Conservation (phyloP, 106 monocot genomes). For the Triglochin maritima region DNA sequence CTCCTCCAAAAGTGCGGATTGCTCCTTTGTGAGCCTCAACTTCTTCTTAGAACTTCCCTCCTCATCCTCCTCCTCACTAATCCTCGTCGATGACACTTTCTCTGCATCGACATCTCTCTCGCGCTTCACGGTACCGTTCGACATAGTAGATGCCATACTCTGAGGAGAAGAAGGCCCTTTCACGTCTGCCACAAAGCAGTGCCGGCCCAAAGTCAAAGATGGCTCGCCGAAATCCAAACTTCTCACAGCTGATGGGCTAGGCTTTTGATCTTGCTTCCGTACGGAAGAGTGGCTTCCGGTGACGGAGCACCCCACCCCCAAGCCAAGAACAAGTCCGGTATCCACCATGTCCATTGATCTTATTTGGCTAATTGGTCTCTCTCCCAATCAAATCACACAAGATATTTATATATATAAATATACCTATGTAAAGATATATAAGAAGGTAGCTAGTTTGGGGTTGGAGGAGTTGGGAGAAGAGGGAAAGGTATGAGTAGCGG, state of each 20-base stretch:
- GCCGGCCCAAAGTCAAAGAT: slow-evolving; percentile 4
- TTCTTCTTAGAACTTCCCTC: slow-evolving; percentile 29
- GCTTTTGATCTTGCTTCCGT: background rate
- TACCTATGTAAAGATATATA: too few species aligned
- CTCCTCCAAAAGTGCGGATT: slow-evolving; percentile 31
- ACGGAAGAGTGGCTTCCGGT: background rate
- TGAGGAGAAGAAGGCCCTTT: background rate
- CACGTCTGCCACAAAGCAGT: background rate
- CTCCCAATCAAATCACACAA: too few species aligned
- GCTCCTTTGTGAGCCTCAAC: slow-evolving; percentile 35
- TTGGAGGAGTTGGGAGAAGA: background rate
- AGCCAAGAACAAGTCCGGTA: slow-evolving; percentile 4
- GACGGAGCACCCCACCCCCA: background rate
- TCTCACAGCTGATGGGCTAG: too few species aligned
- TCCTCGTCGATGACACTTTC: background rate
- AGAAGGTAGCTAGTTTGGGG: background rate
- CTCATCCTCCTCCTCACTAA: slow-evolving; percentile 15
- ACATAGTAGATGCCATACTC: slow-evolving; percentile 3
- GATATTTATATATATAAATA: too few species aligned
- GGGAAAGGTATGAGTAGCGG: background rate
- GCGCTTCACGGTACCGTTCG: background rate
- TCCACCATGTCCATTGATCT: background rate
- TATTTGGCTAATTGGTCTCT: too few species aligned
- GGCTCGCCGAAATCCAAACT: background rate
- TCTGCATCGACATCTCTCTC: slow-evolving; percentile 1